phyloP scores from a whole-genome alignment of 371 early-diverging fungal species.

The Rhizopus delemar region DNA sequence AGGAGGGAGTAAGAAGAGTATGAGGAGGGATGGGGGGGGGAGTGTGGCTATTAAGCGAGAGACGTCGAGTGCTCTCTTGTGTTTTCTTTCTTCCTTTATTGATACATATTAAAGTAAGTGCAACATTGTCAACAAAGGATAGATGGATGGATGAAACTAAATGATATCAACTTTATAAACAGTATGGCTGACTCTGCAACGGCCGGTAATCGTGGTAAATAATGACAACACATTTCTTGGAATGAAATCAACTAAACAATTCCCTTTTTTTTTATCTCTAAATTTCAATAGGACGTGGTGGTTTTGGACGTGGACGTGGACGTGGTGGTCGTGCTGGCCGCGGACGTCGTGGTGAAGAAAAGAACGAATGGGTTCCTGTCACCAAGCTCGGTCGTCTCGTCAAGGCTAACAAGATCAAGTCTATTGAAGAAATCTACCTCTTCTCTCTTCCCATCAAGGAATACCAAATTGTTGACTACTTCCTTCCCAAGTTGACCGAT shows the following conservation, averaged over 20 bases:
- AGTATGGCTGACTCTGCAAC: slow-evolving; percentile 77
- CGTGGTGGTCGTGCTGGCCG: slow-evolving; percentile 70
- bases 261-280: slow-evolving; percentile 2
- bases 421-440: slow-evolving; percentile 95
- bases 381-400: slow-evolving; percentile 90
- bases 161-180: slow-evolving; percentile 1
- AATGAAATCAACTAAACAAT: no score
- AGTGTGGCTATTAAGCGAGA: not conserved
- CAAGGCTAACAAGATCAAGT: slow-evolving; percentile 90
- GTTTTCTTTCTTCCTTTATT: slow-evolving; percentile 2
- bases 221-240: not conserved
- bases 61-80: not conserved
- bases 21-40: not conserved
- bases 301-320: slow-evolving; percentile 87
- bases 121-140: not conserved
- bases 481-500: slow-evolving; percentile 97
- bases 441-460: slow-evolving; percentile 99
- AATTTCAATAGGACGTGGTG: slow-evolving; percentile 62
- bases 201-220: slow-evolving; percentile 72
- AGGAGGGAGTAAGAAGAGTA: not conserved
- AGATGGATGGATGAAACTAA: not conserved
- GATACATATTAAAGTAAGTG: slow-evolving; percentile 1
- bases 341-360: slow-evolving; percentile 85
- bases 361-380: slow-evolving; percentile 80
- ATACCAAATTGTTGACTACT: slow-evolving; percentile 98